Percentiles rank a stretch among this genome's conserved stretches.
These are phyloP conservation scores for Pleurotus eryngii DNA, from an alignment of 768 basidiomycete genomes.

Conservation along the genomic window DNA sequence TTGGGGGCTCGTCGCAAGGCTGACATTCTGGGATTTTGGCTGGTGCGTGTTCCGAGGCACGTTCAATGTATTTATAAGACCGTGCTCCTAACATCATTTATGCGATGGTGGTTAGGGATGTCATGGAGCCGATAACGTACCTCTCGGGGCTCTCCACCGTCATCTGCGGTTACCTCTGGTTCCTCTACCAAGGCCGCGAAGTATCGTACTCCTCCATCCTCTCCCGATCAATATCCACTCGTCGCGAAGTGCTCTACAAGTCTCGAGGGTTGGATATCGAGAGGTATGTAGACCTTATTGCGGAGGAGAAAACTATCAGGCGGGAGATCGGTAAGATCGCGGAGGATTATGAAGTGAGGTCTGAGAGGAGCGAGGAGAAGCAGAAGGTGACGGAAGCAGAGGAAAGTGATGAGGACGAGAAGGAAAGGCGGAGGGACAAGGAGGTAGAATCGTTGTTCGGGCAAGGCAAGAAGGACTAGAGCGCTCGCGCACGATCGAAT, in stretches of 20 bases:
- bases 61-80: background rate
- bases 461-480: no score
- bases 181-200: constrained; percentile 58
- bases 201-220: constrained; percentile 66
- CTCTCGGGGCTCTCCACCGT: constrained; percentile 61
- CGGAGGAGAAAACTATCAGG: constrained; percentile 46
- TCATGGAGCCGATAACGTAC: constrained; percentile 71
- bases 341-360: constrained; percentile 48
- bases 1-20: constrained; percentile 61
- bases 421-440: constrained; percentile 1
- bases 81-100: background rate
- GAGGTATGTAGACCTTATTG: constrained; percentile 49
- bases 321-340: constrained; percentile 56
- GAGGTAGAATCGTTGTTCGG: no score
- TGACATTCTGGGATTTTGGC: constrained; percentile 62
- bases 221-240: constrained; percentile 52
- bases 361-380: constrained; percentile 24
- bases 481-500: no score
- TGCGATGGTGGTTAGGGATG: constrained; percentile 35
- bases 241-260: constrained; percentile 54
- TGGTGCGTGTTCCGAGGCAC: constrained; percentile 29
- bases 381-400: constrained; percentile 18
- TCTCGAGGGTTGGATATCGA: constrained; percentile 60
- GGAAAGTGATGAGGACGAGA: constrained; percentile 6
- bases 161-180: constrained; percentile 62